Percentiles rank a stretch among this genome's conserved stretches.
phyloP scores from a whole-genome alignment of 225 moss, liverwort and hornwort genomes.

The Asterella californica region DNA sequence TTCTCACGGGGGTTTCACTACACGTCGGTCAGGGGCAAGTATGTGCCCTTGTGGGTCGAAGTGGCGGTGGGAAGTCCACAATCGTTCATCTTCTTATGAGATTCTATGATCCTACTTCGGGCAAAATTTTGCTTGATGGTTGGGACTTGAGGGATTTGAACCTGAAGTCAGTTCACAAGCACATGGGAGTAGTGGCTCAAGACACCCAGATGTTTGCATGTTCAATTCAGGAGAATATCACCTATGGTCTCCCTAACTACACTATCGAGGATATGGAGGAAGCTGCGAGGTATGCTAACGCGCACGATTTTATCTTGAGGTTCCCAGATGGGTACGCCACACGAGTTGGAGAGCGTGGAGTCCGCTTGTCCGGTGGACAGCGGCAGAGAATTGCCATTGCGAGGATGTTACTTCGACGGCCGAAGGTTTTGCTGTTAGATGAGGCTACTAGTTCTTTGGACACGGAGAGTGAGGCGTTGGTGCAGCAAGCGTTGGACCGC shows the following conservation, averaged over 20 bases:
- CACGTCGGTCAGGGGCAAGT: constrained; percentile 76
- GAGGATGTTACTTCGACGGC: constrained; percentile 86
- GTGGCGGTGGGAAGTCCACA: constrained; percentile 97
- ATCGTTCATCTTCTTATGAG: constrained; percentile 98
- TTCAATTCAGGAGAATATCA: constrained; percentile 96
- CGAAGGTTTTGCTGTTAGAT: constrained; percentile 82
- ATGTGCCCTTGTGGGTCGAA: constrained; percentile 92
- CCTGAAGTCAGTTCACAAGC: constrained; percentile 88
- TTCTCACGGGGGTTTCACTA: constrained; percentile 74
- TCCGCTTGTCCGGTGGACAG: constrained; percentile 94
- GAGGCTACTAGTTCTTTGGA: constrained; percentile 97
- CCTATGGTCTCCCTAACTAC: constrained; percentile 71
- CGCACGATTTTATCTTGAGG: constrained; percentile 91
- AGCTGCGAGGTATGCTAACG: constrained; percentile 86
- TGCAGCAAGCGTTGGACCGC: constrained; percentile 93
- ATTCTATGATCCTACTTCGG: constrained; percentile 83
- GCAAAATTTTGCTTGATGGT: constrained; percentile 78
- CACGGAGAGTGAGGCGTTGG: constrained; percentile 97
- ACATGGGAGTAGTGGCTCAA: constrained; percentile 98
- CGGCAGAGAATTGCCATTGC: constrained; percentile 97
- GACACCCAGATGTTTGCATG: constrained; percentile 99
- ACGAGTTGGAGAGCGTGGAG: constrained; percentile 98
- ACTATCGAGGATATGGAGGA: constrained; percentile 70
- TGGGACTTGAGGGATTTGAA: constrained; percentile 86
- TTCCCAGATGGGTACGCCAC: constrained; percentile 97